Evolutionary conservation across 2,329 filamentous ascomycete species (phyloP).

Genomic region (Aspergillus sp.): DNA sequence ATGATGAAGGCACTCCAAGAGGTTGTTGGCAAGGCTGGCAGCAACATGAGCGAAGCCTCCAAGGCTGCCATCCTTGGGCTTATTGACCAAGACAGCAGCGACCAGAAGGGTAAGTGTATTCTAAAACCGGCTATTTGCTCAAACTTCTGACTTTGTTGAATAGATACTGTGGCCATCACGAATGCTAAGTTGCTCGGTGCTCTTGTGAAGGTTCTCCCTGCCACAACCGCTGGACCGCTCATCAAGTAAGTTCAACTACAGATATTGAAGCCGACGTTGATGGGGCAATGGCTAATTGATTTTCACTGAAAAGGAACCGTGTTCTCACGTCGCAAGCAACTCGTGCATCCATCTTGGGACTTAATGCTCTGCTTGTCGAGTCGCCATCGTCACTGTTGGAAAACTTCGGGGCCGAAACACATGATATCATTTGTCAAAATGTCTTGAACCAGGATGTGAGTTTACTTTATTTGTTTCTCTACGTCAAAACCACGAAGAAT

Average conservation of each 20-base stretch:
- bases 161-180: slow-evolving; percentile 69
- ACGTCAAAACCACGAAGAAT: neutral
- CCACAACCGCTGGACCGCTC: slow-evolving; percentile 55
- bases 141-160: neutral
- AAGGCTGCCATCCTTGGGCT: slow-evolving; percentile 75
- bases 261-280: neutral
- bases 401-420: slow-evolving; percentile 63
- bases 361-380: slow-evolving; percentile 84
- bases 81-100: slow-evolving; percentile 76
- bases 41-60: slow-evolving; percentile 89
- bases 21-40: slow-evolving; percentile 87
- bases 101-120: slow-evolving; percentile 51
- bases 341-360: slow-evolving; percentile 69
- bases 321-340: slow-evolving; percentile 70
- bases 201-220: slow-evolving; percentile 74
- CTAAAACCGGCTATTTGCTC: no score
- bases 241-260: slow-evolving; percentile 42
- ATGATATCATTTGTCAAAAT: slow-evolving; percentile 69
- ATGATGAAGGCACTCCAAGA: slow-evolving; percentile 97
- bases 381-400: slow-evolving; percentile 62
- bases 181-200: slow-evolving; percentile 85
- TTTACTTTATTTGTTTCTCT: slow-evolving; percentile 11
- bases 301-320: slow-evolving; percentile 51
- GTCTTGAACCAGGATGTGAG: slow-evolving; percentile 68
- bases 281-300: slow-evolving; percentile 18